Conservation (phyloP, 2,329 filamentous ascomycete genomes). For the Alternaria burnsii region DNA sequence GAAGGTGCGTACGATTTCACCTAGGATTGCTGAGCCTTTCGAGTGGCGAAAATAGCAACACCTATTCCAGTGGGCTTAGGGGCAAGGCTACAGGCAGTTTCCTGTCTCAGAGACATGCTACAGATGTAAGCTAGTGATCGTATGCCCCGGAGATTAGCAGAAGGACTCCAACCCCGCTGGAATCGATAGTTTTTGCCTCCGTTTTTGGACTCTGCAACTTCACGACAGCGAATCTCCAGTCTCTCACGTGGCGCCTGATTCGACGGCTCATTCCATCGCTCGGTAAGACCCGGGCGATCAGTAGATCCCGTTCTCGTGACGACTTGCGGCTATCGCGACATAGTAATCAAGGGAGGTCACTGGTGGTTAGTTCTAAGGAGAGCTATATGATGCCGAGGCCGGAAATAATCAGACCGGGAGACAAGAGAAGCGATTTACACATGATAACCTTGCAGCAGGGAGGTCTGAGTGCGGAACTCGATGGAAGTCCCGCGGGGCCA, state of each 20-base stretch:
- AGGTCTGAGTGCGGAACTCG: slow-evolving; percentile 2
- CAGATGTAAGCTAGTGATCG: slow-evolving; percentile 14
- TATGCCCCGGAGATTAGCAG: slow-evolving; percentile 21
- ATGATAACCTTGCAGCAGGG: slow-evolving; percentile 3
- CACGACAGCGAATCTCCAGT: not conserved
- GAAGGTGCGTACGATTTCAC: slow-evolving; percentile 13
- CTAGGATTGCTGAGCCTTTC: slow-evolving; percentile 12
- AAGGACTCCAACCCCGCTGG: slow-evolving; percentile 8
- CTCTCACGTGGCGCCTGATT: not conserved
- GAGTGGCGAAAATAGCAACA: slow-evolving; percentile 12
- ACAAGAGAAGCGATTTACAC: not conserved
- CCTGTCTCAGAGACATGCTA: slow-evolving; percentile 14
- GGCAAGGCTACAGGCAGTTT: slow-evolving; percentile 10
- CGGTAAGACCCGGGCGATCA: slow-evolving; percentile 9
- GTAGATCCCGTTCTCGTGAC: slow-evolving; percentile 11
- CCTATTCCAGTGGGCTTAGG: slow-evolving; percentile 14
- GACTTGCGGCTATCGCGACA: not conserved
- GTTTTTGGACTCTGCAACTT: slow-evolving; percentile 18
- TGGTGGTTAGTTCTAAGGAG: not conserved
- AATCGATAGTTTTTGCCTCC: slow-evolving; percentile 25
- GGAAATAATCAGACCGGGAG: not conserved
- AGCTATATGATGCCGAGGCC: not conserved
- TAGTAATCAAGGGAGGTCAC: not conserved
- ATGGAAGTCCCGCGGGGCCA: slow-evolving; percentile 3
- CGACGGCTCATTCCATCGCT: slow-evolving; percentile 1